Conservation (phyloP, 2,329 filamentous ascomycete species). For the Pyrenochaeta sp. region DNA sequence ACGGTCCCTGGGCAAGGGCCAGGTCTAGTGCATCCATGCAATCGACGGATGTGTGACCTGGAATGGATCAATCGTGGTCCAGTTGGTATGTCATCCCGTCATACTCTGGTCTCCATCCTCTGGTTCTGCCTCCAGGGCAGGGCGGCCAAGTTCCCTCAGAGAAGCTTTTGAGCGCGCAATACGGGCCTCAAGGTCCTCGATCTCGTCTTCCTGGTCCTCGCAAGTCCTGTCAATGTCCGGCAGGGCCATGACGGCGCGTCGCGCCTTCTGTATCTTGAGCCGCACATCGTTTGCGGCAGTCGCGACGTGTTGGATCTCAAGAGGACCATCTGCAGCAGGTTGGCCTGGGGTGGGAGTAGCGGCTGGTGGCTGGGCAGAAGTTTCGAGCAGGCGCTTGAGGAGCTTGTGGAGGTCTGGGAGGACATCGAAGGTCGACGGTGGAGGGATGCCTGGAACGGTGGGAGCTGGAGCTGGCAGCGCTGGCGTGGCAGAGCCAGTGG, state of each 20-base stretch:
- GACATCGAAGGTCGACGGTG: constrained; percentile 85
- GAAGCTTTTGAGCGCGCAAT: constrained; percentile 67
- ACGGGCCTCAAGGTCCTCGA: constrained; percentile 69
- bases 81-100: constrained; percentile 41
- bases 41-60: constrained; percentile 34
- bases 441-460: constrained; percentile 68
- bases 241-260: constrained; percentile 69
- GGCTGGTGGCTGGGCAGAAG: constrained; percentile 46
- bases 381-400: constrained; percentile 74
- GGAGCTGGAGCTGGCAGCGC: constrained; percentile 31
- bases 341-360: constrained; percentile 37
- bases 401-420: constrained; percentile 82
- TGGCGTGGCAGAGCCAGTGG: constrained; percentile 42
- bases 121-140: constrained; percentile 27
- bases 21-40: constrained; percentile 42
- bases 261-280: constrained; percentile 82
- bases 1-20: constrained; percentile 25
- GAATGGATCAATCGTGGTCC: constrained; percentile 39
- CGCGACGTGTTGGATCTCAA: constrained; percentile 79
- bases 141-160: constrained; percentile 41
- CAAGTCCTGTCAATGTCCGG: constrained; percentile 74
- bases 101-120: constrained; percentile 44
- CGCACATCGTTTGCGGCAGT: constrained; percentile 80
- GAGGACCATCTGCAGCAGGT: constrained; percentile 43
- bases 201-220: constrained; percentile 76